A percentile compares a stretch with the other conserved stretches of the same genome.
Evolutionary conservation across 306 rosid genomes (phyloP).

Genomic region (Vigna reflexopilosa): DNA sequence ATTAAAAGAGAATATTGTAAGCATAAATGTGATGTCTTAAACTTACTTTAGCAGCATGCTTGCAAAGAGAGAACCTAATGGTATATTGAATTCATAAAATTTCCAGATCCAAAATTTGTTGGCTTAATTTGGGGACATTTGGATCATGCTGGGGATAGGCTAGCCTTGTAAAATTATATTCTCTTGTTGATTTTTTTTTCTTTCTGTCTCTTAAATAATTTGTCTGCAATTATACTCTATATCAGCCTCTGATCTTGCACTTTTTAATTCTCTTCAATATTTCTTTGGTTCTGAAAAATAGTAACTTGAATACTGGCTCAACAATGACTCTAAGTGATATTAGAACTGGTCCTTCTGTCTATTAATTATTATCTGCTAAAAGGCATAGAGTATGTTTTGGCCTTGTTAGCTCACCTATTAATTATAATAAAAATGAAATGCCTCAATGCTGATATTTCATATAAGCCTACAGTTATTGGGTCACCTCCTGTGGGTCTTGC

Average conservation of each 20-base stretch:
- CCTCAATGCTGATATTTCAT: not conserved
- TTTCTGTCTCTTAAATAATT: not conserved
- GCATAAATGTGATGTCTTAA: not conserved
- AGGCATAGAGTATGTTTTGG: not conserved
- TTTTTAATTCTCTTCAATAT: not conserved
- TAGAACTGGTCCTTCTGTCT: not conserved
- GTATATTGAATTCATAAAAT: conserved; percentile 18
- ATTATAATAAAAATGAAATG: not conserved
- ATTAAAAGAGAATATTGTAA: conserved; percentile 11
- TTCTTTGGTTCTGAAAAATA: not conserved
- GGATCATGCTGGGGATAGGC: not conserved
- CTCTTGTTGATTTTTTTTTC: not conserved
- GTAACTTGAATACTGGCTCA: not conserved
- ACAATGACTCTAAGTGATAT: not conserved
- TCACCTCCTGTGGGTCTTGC: too few species aligned
- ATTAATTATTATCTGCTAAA: not conserved
- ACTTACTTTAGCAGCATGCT: conserved; percentile 19
- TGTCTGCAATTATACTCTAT: not conserved
- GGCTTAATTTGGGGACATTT: not conserved
- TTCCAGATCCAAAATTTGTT: not conserved
- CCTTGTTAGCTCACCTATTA: not conserved
- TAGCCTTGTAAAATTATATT: not conserved
- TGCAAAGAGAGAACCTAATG: conserved; percentile 26
- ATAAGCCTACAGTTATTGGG: not conserved
- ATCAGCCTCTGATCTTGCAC: not conserved